Percentiles rank a stretch among this genome's conserved stretches.
These are phyloP conservation scores for Pholiota molesta DNA, from an alignment of 768 basidiomycete genomes.

Conservation along the genomic window DNA sequence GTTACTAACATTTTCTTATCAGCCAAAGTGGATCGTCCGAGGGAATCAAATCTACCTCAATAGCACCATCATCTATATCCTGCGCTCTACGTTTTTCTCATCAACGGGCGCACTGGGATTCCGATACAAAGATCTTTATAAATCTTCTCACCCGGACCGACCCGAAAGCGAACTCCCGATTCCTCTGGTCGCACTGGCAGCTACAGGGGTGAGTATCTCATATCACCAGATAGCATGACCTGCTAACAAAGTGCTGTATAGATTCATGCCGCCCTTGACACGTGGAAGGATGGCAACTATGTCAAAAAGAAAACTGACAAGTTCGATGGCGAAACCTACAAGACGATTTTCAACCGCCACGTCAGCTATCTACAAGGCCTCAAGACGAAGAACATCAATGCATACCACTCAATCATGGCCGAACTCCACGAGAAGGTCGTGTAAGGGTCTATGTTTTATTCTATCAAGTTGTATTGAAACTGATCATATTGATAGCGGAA, in stretches of 20 bases:
- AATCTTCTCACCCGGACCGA: not conserved
- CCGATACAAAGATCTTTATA: not conserved
- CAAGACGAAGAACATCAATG: not conserved
- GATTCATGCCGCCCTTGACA: not conserved
- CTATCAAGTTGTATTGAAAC: no score
- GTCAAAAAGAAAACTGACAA: not conserved
- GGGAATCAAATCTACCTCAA: not conserved
- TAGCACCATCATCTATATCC: not conserved
- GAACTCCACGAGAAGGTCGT: not conserved
- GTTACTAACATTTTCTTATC: not conserved
- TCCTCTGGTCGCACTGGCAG: not conserved
- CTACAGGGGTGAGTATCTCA: constrained; percentile 3
- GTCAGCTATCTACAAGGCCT: not conserved
- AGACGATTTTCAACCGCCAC: not conserved
- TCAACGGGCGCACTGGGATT: not conserved
- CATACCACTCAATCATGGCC: constrained; percentile 4
- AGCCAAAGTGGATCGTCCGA: constrained; percentile 1
- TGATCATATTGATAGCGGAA: no score
- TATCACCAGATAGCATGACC: no score
- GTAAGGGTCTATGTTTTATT: not conserved
- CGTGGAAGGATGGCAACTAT: not conserved
- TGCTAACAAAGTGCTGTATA: no score
- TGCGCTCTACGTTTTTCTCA: not conserved
- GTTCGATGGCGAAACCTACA: constrained; percentile 5
- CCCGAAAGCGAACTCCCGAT: not conserved